These are phyloP conservation scores for Wallemia hederae DNA, from an alignment of 1,284 basidiomycete genomes.

Conservation along the genomic window DNA sequence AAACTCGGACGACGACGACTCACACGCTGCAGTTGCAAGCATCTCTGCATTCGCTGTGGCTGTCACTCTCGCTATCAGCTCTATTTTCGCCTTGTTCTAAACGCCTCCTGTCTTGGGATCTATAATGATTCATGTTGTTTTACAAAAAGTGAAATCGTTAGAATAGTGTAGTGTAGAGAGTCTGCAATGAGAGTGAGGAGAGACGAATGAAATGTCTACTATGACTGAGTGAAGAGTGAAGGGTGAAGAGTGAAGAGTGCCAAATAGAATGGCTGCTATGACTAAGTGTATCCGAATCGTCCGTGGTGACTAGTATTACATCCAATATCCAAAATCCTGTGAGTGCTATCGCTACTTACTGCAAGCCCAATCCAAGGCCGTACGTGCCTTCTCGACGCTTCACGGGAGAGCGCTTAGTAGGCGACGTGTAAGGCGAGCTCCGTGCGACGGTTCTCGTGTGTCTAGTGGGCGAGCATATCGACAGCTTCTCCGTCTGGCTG, in stretches of 20 bases:
- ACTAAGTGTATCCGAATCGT: no score
- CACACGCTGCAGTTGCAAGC: not conserved
- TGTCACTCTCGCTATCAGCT: no score
- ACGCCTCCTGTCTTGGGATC: not conserved
- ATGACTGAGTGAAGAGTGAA: no score
- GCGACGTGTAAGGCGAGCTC: not conserved
- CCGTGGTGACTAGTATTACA: not conserved
- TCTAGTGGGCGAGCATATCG: not conserved
- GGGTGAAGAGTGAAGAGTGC: no score
- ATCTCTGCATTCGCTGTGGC: not conserved
- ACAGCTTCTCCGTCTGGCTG: not conserved
- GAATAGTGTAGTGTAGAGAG: not conserved
- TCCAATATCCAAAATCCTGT: not conserved
- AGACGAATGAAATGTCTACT: not conserved
- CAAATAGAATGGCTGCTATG: no score
- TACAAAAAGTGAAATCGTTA: not conserved
- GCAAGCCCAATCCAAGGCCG: not conserved
- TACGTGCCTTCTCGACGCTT: not conserved
- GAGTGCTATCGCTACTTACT: no score
- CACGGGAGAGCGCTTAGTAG: not conserved
- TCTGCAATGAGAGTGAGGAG: not conserved
- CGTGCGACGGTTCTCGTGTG: not conserved
- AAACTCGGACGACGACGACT: not conserved
- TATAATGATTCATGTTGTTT: not conserved
- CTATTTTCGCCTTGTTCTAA: no score